Base-by-base conservation (phyloP, 345 rosid species). In the Populus davidiana region DNA sequence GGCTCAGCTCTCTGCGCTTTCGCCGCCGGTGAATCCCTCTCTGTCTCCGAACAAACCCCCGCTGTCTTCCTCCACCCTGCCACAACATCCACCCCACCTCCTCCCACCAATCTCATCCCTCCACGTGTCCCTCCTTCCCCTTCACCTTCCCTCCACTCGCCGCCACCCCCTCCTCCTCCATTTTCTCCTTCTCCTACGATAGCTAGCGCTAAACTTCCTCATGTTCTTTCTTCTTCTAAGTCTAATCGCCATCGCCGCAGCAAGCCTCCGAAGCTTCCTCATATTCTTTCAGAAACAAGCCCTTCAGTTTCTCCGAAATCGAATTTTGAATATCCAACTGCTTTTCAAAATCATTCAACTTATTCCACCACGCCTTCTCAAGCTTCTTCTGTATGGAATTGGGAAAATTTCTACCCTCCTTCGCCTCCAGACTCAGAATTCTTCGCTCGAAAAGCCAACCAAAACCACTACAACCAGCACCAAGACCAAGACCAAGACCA, bases 321-420 rank as follows among this genome's bases (percentile, higher is more conserved):
- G 27, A 83, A 79, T 72, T 86, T 81, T 62, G 81, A 54, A 0
- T 88, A 77, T 77, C 98, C 98, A 3, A 86, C 90, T 7, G 97
- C 98, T 78, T 89, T 85, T 71, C 94, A 89, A 85, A 86, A 80
- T 4, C 83, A 89, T 79, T 90, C 96, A 2, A 86, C 86, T 23
- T 94, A 96, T 83, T 83, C 97, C 0, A 85, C 77, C 25, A 90
- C 96, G 25, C 97, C 97, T 18, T 96, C 99, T 1, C 98, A 96
- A 74, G 78, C 97, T 2, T 96, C 99, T 67, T 96, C 99, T 4
- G 89, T 89, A 0, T 96, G 99, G 99, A 92, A 96, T 79, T 96
- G 99, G 99, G 99, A 96, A 74, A 91, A 94, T 73, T 91, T 93
- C 75, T 87, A 83, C 75, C 99, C 99, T 82, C 99, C 99, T 1